Conservation (phyloP, 129 eudicot genomes). For the Pittosporum tobira region DNA sequence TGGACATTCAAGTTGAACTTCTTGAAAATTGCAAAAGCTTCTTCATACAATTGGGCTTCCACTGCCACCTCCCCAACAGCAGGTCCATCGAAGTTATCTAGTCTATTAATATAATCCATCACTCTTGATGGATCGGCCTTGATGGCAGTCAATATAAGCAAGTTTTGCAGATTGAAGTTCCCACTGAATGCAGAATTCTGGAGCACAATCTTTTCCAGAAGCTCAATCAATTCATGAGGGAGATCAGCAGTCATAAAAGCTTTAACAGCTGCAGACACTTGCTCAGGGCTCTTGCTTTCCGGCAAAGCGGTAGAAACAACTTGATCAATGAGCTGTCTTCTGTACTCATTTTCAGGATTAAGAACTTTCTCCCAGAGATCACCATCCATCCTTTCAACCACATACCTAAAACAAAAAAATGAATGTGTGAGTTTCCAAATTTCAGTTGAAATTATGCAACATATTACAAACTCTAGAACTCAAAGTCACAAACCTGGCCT, state of each 20-base stretch:
- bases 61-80: slow-evolving; percentile 97
- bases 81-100: slow-evolving; percentile 93
- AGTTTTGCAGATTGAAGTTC: slow-evolving; percentile 77
- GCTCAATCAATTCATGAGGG: slow-evolving; percentile 90
- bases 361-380: slow-evolving; percentile 98
- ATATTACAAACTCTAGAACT: background rate
- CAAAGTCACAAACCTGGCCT: slow-evolving; percentile 65
- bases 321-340: slow-evolving; percentile 94
- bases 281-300: slow-evolving; percentile 92
- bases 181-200: slow-evolving; percentile 96
- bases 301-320: slow-evolving; percentile 92
- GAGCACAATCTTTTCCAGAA: slow-evolving; percentile 88
- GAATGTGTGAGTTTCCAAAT: slow-evolving; percentile 1
- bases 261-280: slow-evolving; percentile 92
- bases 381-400: slow-evolving; percentile 94
- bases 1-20: slow-evolving; percentile 84
- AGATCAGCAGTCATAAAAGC: slow-evolving; percentile 99
- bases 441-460: background rate
- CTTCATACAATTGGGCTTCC: slow-evolving; percentile 81
- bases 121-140: slow-evolving; percentile 88
- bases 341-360: slow-evolving; percentile 84
- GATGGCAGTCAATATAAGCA: slow-evolving; percentile 82
- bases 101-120: slow-evolving; percentile 82
- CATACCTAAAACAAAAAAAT: slow-evolving; percentile 46
- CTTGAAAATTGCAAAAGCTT: slow-evolving; percentile 87